Base-by-base conservation (phyloP, 2,329 filamentous ascomycete genomes). In the Pseudocercospora crystallina region DNA sequence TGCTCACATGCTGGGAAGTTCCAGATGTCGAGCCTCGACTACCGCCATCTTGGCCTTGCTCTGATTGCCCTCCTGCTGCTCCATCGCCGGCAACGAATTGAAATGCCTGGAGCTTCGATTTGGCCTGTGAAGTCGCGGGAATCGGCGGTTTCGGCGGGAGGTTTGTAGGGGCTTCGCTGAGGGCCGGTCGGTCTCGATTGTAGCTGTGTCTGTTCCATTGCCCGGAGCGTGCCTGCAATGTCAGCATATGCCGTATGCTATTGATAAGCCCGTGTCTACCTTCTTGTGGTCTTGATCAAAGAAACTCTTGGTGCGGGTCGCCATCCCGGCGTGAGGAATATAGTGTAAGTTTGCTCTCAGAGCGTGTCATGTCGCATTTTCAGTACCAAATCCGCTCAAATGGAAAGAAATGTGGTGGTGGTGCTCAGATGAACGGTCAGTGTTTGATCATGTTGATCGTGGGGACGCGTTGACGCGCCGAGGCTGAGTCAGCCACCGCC, bases 21-120 rank as follows among this genome's bases (percentile, higher is more conserved):
- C 13, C 11, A n/a, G 44, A 26, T n/a, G 30, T 11, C 5, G 37
- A 14, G 13, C 26, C 33, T 20, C 46, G 38, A 37, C 14, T 43
- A 34, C 46, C 39, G 9, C 37, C 47, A 14, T 46, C 15, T 15
- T 31, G 37, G 33, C 26, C 54, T 43, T 77, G 78, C 61, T 77
- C 74, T 13, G 14, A 10, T 57, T 48, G 33, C 7, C 20, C 13
- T 12, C 30, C 31, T 47, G 20, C 59, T 44, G 66, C 54, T 68
- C 69, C 44, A 74, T 35, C 29, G 65, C 55, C 72, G 65, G 47
- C 48, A 40, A 43, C 30, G 61, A 80, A 81, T 58, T 77, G 74
- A 57, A 82, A 83, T 29, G 75, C 73, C 62, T 78, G 77, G 48
- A 82, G 68, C 65, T 81, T 83, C 4, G 73, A 73, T 50, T 75